phyloP scores from a whole-genome alignment of 176 grass and related monocot species.

The Pontederia crassipes region DNA sequence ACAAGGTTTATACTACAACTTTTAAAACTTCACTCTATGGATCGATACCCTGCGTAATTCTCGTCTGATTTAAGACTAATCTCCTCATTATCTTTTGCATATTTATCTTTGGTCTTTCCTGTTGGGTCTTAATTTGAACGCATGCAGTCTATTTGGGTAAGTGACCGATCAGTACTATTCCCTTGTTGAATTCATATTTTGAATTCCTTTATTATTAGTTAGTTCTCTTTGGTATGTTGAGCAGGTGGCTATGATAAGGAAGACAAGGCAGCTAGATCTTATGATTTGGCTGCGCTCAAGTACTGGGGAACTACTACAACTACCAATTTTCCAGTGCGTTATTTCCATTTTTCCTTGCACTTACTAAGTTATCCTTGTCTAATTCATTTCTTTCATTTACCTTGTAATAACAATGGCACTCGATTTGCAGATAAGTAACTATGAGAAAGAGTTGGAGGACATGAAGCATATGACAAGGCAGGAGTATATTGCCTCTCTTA shows the following conservation, averaged over 20 bases:
- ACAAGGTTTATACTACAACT: slow-evolving; percentile 35
- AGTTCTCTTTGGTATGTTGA: neutral
- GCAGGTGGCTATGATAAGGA: slow-evolving; percentile 74
- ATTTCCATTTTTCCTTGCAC: neutral
- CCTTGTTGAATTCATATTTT: neutral
- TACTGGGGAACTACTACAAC: slow-evolving; percentile 68
- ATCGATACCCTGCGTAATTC: neutral
- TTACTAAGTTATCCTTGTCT: neutral
- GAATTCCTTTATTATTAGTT: neutral
- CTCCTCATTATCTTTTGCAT: neutral
- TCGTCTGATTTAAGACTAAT: neutral
- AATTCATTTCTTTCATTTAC: neutral
- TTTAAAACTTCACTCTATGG: neutral
- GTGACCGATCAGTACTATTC: neutral
- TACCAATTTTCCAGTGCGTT: slow-evolving; percentile 56
- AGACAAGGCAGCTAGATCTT: slow-evolving; percentile 70
- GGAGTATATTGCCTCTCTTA: slow-evolving; percentile 73
- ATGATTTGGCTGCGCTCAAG: slow-evolving; percentile 69
- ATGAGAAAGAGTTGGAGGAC: slow-evolving; percentile 60
- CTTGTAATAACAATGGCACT: neutral
- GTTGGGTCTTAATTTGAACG: neutral
- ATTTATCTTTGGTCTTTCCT: neutral
- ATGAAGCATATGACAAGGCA: slow-evolving; percentile 74
- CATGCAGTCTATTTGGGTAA: slow-evolving; percentile 68
- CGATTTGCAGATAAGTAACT: slow-evolving; percentile 38